Evolutionary conservation across 192 early-diverging fungal species (phyloP).

Genomic region (Martensiomyces pterosporus): DNA sequence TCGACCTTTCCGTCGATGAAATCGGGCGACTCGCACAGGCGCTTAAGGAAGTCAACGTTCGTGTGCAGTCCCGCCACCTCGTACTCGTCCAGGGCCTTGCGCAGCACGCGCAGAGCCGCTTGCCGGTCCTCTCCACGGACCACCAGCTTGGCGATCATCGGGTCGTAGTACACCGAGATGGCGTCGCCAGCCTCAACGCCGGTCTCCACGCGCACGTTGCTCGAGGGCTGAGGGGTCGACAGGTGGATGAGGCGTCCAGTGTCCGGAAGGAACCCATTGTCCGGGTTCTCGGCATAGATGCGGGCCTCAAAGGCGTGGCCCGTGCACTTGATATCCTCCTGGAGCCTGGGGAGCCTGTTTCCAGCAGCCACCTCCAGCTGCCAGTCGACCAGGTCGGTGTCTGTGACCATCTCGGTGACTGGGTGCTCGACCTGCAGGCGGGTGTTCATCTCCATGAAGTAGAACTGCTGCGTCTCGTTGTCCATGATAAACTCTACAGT

Average conservation of each 20-base stretch:
- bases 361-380: constrained; percentile 93
- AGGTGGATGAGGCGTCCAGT: constrained; percentile 84
- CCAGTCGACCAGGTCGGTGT: constrained; percentile 92
- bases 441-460: constrained; percentile 99
- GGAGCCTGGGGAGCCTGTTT: constrained; percentile 67
- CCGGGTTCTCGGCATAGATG: constrained; percentile 96
- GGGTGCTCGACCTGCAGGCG: constrained; percentile 94
- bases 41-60: constrained; percentile 88
- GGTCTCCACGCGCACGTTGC: constrained; percentile 80
- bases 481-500: constrained; percentile 98
- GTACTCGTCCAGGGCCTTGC: constrained; percentile 80
- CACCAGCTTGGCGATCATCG: constrained; percentile 94
- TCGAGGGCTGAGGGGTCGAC: constrained; percentile 58
- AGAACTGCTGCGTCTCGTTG: constrained; percentile 79
- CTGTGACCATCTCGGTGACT: constrained; percentile 93
- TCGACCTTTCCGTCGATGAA: constrained; percentile 88
- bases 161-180: constrained; percentile 91
- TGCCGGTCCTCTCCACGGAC: constrained; percentile 76
- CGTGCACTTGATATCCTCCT: constrained; percentile 60
- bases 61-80: constrained; percentile 88
- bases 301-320: constrained; percentile 97
- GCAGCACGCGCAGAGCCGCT: constrained; percentile 75
- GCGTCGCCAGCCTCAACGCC: constrained; percentile 88
- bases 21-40: constrained; percentile 69
- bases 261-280: constrained; percentile 85